Base-by-base conservation (phyloP, 208 protist species). In the Phytomonas sp. region DNA sequence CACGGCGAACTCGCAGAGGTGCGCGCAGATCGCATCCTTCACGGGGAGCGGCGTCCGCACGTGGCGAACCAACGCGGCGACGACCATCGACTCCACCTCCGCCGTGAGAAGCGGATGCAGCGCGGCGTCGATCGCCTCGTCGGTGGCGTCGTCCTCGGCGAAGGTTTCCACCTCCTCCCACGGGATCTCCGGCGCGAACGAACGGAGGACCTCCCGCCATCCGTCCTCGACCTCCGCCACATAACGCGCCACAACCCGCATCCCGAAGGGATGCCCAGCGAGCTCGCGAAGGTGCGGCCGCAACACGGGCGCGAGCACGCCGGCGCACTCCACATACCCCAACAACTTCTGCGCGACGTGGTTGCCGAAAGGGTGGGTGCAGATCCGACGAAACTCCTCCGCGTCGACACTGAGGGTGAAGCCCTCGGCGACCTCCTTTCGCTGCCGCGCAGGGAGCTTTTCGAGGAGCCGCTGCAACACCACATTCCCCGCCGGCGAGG, bases 301-400 rank as follows among this genome's bases (percentile, higher is more conserved):
- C 30, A 96, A 78, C 40, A 46, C 62, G 7, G 77, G 72, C 43
- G 79, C 76, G 53, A 96, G 70, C 60, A 93, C 71, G 63, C 92
- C 87, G 0, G 79, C 76, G 34, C 84, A 87, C 71, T 74, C 78
- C 15, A 78, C 73, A 63, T 83, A 75, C 71, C 93, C 87, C 72
- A 96, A 83, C 46, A 96, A 63, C 81, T 87, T 90, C 77, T 94
- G 88, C 26, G 87, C 88, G 17, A 94, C 85, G 71, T 92, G 86
- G 68, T 96, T 96, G 36, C 91, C 91, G 61, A 90, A 94, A 1
- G 80, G 75, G 61, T 96, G 88, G 64, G 88, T 71, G 74, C 87
- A 92, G n/a, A 94, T 68, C 13, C 73, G 78, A 23, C 66, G 43
- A 53, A 96, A 89, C 70, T 92, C 89, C 62, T 92, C 87, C n/a